These are phyloP conservation scores for Sclerospora graminicola DNA, from an alignment of 352 stramenopile species.

Conservation along the genomic window DNA sequence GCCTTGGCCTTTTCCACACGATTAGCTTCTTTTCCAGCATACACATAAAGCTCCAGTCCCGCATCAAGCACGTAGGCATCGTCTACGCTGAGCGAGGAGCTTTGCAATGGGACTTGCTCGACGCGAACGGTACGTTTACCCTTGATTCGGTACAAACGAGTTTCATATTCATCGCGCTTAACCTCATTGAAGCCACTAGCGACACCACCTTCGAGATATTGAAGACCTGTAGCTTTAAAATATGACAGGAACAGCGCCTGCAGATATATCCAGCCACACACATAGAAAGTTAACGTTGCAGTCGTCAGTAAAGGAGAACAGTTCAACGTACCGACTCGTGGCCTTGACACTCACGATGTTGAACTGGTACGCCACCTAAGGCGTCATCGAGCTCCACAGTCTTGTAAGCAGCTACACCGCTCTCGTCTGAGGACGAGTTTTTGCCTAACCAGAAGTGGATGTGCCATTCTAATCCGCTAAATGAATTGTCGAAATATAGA, in stretches of 20 bases:
- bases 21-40: conserved; percentile 66
- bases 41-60: conserved; percentile 88
- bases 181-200: conserved; percentile 90
- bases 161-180: conserved; percentile 81
- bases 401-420: conserved; percentile 93
- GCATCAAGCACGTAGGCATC: conserved; percentile 93
- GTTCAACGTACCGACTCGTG: conserved; percentile 58
- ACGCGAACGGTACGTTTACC: conserved; percentile 83
- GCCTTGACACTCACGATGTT: conserved; percentile 86
- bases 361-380: conserved; percentile 84
- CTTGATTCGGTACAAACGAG: conserved; percentile 86
- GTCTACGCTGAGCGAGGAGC: conserved; percentile 82
- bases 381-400: conserved; percentile 93
- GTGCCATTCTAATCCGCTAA: conserved; percentile 70
- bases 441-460: conserved; percentile 96
- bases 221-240: conserved; percentile 87
- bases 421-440: conserved; percentile 88
- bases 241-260: conserved; percentile 88
- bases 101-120: conserved; percentile 74
- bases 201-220: conserved; percentile 90
- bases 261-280: background rate
- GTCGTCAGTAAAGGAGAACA: background rate
- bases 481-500: background rate
- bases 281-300: background rate
- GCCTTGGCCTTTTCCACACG: conserved; percentile 88